phyloP scores from a whole-genome alignment of 2,329 filamentous ascomycete genomes.

The Colletotrichum abscissum region DNA sequence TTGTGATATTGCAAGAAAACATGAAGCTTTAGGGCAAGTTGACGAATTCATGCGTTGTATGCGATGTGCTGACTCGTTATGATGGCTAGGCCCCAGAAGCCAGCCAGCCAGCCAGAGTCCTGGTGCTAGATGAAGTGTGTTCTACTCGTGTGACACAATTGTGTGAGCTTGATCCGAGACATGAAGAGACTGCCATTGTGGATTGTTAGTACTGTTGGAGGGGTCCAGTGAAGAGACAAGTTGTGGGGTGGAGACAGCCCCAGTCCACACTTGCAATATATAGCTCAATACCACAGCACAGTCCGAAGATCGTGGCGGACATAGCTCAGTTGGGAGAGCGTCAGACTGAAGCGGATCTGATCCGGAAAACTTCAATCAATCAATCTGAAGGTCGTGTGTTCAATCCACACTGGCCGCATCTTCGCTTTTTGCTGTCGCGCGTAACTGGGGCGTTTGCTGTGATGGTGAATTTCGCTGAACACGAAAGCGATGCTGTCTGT shows the following conservation, averaged over 20 bases:
- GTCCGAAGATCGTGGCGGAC: constrained; percentile 25
- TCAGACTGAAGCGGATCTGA: constrained; percentile 31
- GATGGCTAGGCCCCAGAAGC: neutral
- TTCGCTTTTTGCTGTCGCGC: constrained; percentile 1
- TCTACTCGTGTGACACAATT: neutral
- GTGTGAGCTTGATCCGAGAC: neutral
- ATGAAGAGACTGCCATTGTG: neutral
- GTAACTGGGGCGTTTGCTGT: neutral
- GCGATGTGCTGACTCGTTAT: constrained; percentile 10
- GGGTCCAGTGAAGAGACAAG: neutral
- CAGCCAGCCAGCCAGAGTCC: neutral
- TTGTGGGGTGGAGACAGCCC: neutral
- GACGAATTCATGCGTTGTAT: neutral
- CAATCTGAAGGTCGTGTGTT: constrained; percentile 36
- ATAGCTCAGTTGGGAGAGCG: constrained; percentile 37
- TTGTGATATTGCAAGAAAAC: neutral
- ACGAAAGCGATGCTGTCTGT: neutral
- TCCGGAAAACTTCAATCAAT: constrained; percentile 30
- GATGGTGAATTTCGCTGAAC: too few species aligned
- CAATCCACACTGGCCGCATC: constrained; percentile 36
- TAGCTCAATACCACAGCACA: fast-evolving
- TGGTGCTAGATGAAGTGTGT: neutral
- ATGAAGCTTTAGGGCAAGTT: neutral
- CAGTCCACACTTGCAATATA: neutral
- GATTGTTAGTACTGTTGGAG: neutral